Percentiles rank a stretch among this genome's conserved stretches.
phyloP scores from a whole-genome alignment of 352 stramenopile species.

The Blastocystis sp. region DNA sequence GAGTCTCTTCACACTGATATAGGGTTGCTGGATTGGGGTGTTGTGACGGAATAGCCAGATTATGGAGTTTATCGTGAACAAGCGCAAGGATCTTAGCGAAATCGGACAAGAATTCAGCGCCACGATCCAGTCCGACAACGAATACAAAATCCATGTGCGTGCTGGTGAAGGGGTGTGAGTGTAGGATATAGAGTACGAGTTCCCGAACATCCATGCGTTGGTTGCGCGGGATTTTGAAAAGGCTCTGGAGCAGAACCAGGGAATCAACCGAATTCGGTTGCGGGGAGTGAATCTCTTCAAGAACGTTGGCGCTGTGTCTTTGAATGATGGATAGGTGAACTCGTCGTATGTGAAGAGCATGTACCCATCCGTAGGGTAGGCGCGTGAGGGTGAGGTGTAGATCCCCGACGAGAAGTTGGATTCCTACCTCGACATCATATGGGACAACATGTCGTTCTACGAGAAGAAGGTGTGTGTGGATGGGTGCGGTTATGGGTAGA shows the following conservation, averaged over 20 bases:
- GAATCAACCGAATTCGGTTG: conserved; percentile 18
- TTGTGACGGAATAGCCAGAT: conserved; percentile 12
- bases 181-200: conserved; percentile 66
- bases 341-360: not conserved
- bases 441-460: conserved; percentile 64
- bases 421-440: conserved; percentile 41
- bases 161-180: not conserved
- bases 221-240: conserved; percentile 45
- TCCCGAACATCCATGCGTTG: conserved; percentile 50
- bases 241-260: conserved; percentile 4
- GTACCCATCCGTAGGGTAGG: not conserved
- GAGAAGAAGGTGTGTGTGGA: conserved; percentile 47
- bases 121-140: conserved; percentile 5
- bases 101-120: conserved; percentile 47
- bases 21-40: not conserved
- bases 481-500: conserved; percentile 15
- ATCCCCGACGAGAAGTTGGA: conserved; percentile 17
- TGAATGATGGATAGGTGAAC: not conserved
- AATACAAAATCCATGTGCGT: conserved; percentile 40
- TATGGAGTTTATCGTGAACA: conserved; percentile 65
- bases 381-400: not conserved
- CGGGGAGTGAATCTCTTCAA: conserved; percentile 18
- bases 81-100: conserved; percentile 53
- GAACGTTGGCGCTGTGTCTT: not conserved
- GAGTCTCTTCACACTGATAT: conserved; percentile 56